Base-by-base conservation (phyloP, 1,284 basidiomycete species). In the Papiliotrema nemorosa region DNA sequence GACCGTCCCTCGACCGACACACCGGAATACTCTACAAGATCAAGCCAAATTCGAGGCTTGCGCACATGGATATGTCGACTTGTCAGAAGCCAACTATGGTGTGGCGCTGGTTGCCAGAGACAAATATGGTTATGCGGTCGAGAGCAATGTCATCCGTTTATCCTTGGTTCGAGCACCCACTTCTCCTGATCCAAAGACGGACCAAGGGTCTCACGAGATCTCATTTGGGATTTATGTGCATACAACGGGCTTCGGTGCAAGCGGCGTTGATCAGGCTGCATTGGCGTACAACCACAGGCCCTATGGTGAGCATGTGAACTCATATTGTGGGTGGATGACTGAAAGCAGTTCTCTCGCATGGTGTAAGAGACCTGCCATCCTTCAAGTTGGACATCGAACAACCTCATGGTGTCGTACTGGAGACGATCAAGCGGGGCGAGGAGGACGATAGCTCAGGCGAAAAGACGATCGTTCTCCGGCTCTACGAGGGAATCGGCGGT, bases 391-490 rank as follows among this genome's bases (percentile, higher is more conserved):
- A 44, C 18, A 20, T 44, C 16, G 12, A 9, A 14, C 67, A 69
- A 16, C 63, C 83, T 1, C 77, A 78, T 4, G 89, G 90, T 62
- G 82, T 96, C 18, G 79, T 94, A 64, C 77, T 97, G 10, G 93
- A 97, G 71, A 96, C 92, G 4, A 78, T 97, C 73, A 97, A 97
- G 74, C 85, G 93, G 26, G 90, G 90, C 14, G 90, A 96, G 63
- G 81, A 87, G 52, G 59, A 61, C 31, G 24, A 25, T 4, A 84
- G 53, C 61, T 64, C 7, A 70, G 71, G 44, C 73, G 76, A 16
- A 7, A 50, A 43, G 76, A 78, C 22, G 59, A 69, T 96, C 52
- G 76, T 96, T 2, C 73, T 93, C 36, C 80, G 92, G 5, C 62
- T 96, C 18, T 94, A 92, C 73, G 92, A 97, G 67, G 86, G 87